Percentiles rank a stretch among this genome's conserved stretches.
Evolutionary conservation across 192 early-diverging fungal species (phyloP).

Genomic region (Diversispora eburnea): DNA sequence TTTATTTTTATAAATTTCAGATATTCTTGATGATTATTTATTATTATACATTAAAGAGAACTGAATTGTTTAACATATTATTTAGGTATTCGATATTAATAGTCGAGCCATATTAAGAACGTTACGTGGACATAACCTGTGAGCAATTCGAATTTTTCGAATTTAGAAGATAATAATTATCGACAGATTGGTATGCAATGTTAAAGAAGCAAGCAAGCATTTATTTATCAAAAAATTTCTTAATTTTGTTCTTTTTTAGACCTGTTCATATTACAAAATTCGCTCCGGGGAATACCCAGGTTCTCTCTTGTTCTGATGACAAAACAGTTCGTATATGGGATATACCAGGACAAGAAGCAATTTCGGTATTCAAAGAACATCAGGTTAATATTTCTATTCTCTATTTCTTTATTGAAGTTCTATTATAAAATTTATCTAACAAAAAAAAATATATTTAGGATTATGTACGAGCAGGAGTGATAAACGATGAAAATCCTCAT

Average conservation of each 20-base stretch:
- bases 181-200: too few relatives aligned
- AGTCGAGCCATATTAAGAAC: conserved; percentile 68
- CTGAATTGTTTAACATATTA: too few relatives aligned
- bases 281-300: conserved; percentile 66
- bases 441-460: conserved; percentile 45
- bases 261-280: conserved; percentile 84
- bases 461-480: conserved; percentile 79
- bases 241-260: conserved; percentile 32
- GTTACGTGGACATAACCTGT: conserved; percentile 55
- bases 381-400: conserved; percentile 37
- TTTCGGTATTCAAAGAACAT: conserved; percentile 75
- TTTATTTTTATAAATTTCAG: too few relatives aligned
- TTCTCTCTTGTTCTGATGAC: conserved; percentile 90
- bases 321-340: conserved; percentile 93
- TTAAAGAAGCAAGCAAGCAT: not conserved
- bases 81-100: conserved; percentile 58
- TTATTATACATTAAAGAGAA: not conserved
- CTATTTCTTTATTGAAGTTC: not conserved
- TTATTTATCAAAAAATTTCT: not conserved
- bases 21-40: not conserved
- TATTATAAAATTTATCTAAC: not conserved
- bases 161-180: not conserved
- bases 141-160: conserved; percentile 20
- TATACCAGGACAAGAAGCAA: conserved; percentile 71
- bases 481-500: conserved; percentile 73